Percentiles rank a stretch among this genome's conserved stretches.
These are phyloP conservation scores for Orbilia brochopaga DNA, from an alignment of 2,329 filamentous ascomycete species.

Conservation along the genomic window DNA sequence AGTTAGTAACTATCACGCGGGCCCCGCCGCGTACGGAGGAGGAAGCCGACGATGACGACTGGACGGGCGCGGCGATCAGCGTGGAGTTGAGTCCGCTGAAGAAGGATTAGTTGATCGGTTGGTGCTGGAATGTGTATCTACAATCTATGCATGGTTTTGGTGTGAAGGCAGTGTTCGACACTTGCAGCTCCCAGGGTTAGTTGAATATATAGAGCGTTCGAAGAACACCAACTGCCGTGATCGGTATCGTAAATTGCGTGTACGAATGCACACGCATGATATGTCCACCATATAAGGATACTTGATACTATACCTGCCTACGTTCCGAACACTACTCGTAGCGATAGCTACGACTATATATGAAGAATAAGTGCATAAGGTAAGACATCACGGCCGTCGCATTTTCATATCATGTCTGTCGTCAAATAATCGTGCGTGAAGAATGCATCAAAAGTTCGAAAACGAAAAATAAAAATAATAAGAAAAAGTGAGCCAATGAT, in stretches of 20 bases:
- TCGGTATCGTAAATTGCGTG: too few species aligned
- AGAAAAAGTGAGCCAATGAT: conserved; percentile 24
- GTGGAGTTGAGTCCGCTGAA: conserved; percentile 45
- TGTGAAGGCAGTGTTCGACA: neutral
- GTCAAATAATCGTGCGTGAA: conserved; percentile 34
- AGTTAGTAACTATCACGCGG: conserved; percentile 87
- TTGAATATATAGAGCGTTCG: too few species aligned
- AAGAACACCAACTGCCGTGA: too few species aligned
- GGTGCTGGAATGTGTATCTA: neutral
- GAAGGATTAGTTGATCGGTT: conserved; percentile 30
- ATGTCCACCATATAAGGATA: conserved; percentile 15
- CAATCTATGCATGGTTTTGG: neutral
- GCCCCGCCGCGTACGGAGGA: conserved; percentile 8
- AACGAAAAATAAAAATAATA: neutral
- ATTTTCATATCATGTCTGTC: conserved; percentile 47
- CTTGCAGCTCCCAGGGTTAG: neutral
- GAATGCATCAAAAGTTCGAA: conserved; percentile 6
- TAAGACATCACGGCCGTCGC: conserved; percentile 24
- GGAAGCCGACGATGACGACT: conserved; percentile 30
- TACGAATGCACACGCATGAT: conserved; percentile 2
- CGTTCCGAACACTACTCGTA: too few species aligned
- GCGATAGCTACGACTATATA: too few species aligned
- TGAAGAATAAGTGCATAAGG: too few species aligned
- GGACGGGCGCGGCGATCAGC: conserved; percentile 35
- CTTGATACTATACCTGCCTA: too few species aligned